phyloP scores from a whole-genome alignment of 2,329 filamentous ascomycete species.

The Fusarium torreyae region DNA sequence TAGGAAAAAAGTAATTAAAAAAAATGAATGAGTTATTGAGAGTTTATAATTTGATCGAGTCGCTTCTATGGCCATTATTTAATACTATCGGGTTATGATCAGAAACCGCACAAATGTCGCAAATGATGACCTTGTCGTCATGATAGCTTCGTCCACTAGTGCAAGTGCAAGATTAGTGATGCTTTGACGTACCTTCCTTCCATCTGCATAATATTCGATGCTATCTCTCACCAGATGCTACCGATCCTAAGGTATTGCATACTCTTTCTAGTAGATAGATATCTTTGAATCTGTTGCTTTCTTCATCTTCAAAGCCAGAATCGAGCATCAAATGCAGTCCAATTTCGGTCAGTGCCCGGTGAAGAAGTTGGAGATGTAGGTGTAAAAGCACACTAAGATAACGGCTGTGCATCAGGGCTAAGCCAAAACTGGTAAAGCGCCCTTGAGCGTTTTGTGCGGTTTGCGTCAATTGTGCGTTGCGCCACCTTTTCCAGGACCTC shows the following conservation, averaged over 20 bases:
- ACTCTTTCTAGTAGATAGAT: no score
- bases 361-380: neutral
- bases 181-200: neutral
- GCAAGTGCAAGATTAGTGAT: slow-evolving; percentile 21
- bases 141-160: slow-evolving; percentile 34
- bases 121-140: slow-evolving; percentile 40
- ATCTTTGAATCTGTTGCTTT: neutral
- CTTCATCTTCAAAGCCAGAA: neutral
- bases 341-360: slow-evolving; percentile 7
- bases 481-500: neutral
- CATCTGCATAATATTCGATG: neutral
- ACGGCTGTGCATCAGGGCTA: neutral
- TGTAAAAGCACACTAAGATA: neutral
- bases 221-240: neutral
- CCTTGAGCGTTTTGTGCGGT: slow-evolving; percentile 6
- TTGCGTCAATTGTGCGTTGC: slow-evolving; percentile 13
- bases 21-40: slow-evolving; percentile 7
- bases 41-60: slow-evolving; percentile 19
- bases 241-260: no score
- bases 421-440: slow-evolving; percentile 20
- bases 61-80: slow-evolving; percentile 34
- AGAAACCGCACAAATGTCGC: slow-evolving; percentile 58
- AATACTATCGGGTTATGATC: slow-evolving; percentile 37
- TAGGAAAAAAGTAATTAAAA: neutral
- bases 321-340: neutral